These are phyloP conservation scores for Diaporthe ilicicola DNA, from an alignment of 2,329 filamentous ascomycete species.

Conservation along the genomic window DNA sequence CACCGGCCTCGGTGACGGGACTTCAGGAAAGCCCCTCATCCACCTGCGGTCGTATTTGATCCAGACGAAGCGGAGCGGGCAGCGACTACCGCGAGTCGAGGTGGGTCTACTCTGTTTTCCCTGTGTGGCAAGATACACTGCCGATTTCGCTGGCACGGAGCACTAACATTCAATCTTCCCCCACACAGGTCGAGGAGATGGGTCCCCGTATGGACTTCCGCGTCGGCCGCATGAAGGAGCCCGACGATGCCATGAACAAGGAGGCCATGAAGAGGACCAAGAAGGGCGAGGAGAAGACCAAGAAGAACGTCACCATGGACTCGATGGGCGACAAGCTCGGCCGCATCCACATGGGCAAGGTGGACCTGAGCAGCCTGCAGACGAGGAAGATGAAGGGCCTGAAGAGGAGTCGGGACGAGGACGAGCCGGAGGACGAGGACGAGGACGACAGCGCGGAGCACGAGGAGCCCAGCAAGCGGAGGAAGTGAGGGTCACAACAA, in stretches of 20 bases:
- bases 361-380: slow-evolving; percentile 87
- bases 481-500: slow-evolving; percentile 38
- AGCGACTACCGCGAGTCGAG: slow-evolving; percentile 88
- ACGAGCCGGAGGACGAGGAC: slow-evolving; percentile 60
- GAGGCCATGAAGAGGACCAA: slow-evolving; percentile 89
- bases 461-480: slow-evolving; percentile 48
- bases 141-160: neutral
- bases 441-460: slow-evolving; percentile 49
- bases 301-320: slow-evolving; percentile 97
- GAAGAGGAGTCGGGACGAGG: slow-evolving; percentile 77
- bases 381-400: slow-evolving; percentile 99
- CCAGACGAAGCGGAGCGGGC: slow-evolving; percentile 84
- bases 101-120: neutral
- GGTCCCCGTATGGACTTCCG: slow-evolving; percentile 93
- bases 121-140: neutral
- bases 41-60: slow-evolving; percentile 86
- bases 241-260: slow-evolving; percentile 83
- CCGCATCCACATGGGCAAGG: slow-evolving; percentile 87
- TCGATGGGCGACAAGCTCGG: slow-evolving; percentile 96
- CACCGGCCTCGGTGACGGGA: slow-evolving; percentile 47
- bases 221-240: slow-evolving; percentile 80
- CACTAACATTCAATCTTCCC: neutral
- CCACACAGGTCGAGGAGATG: slow-evolving; percentile 78
- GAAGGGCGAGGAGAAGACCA: slow-evolving; percentile 77
- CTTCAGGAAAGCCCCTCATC: slow-evolving; percentile 60